Evolutionary conservation across 73 alveolate genomes (phyloP).

Genomic region (Symbiodinium pilosum): DNA sequence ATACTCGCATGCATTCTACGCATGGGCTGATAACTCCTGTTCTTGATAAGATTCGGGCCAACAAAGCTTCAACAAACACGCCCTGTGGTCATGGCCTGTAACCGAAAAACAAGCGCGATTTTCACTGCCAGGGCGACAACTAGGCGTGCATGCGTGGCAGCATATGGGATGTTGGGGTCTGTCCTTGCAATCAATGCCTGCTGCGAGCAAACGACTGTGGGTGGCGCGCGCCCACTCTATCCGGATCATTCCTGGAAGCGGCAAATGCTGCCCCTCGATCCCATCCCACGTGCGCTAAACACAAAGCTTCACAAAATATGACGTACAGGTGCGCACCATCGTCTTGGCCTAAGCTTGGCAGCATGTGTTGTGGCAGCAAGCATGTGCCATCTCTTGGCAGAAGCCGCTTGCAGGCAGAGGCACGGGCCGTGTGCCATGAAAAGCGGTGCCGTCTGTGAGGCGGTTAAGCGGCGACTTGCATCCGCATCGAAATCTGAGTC

Average conservation of each 20-base stretch:
- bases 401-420: not conserved
- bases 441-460: not conserved
- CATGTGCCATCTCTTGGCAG: too few relatives aligned
- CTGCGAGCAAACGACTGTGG: slow-evolving; percentile 33
- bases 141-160: too few relatives aligned
- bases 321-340: not conserved
- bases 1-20: too few relatives aligned
- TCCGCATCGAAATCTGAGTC: slow-evolving; percentile 28
- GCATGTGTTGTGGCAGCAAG: not conserved
- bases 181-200: slow-evolving; percentile 44
- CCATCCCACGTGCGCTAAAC: not conserved
- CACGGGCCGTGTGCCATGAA: slow-evolving; percentile 65
- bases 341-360: not conserved
- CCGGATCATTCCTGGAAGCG: slow-evolving; percentile 39
- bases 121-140: too few relatives aligned
- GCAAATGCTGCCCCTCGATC: not conserved
- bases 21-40: too few relatives aligned
- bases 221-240: slow-evolving; percentile 50
- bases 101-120: too few relatives aligned
- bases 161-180: too few relatives aligned
- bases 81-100: too few relatives aligned
- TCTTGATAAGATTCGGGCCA: too few relatives aligned
- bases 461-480: not conserved
- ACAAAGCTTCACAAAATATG: not conserved
- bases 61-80: too few relatives aligned